Evolutionary conservation across 1,139 yeast genomes (phyloP).

Genomic region (Eremothecium gossypii): DNA sequence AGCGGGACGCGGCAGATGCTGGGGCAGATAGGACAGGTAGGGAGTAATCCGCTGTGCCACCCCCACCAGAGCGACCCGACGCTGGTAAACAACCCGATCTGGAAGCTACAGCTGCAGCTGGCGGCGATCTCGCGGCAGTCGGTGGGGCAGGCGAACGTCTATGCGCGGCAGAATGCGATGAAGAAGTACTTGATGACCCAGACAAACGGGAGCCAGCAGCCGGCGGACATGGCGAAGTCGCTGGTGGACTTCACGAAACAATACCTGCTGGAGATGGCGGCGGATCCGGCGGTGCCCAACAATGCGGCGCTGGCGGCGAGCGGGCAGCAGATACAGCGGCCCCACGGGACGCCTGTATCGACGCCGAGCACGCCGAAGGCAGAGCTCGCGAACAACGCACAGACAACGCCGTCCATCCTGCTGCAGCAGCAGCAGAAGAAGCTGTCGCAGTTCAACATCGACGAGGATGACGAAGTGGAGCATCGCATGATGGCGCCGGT

Average conservation of each 20-base stretch:
- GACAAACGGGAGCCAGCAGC: constrained; percentile 33
- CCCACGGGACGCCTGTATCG: constrained; percentile 12
- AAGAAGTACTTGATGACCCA: constrained; percentile 35
- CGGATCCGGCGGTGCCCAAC: constrained; percentile 14
- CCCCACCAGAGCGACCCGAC: constrained; percentile 39
- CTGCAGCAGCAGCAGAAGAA: constrained; percentile 58
- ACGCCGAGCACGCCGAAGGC: constrained; percentile 28
- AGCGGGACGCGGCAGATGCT: constrained; percentile 10
- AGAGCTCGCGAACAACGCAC: constrained; percentile 19
- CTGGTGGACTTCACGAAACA: constrained; percentile 30
- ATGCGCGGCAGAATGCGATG: constrained; percentile 88
- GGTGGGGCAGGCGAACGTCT: constrained; percentile 61
- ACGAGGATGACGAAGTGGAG: constrained; percentile 54
- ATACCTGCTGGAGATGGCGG: constrained; percentile 27
- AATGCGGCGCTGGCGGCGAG: neutral
- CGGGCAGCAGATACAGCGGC: constrained; percentile 6
- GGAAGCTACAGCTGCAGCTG: constrained; percentile 85
- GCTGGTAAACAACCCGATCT: constrained; percentile 45
- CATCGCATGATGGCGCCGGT: constrained; percentile 57
- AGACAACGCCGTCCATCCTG: constrained; percentile 30
- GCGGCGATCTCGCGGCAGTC: constrained; percentile 71
- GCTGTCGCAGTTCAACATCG: constrained; percentile 46
- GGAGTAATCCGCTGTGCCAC: constrained; percentile 32
- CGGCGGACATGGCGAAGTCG: constrained; percentile 28
- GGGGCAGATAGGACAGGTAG: constrained; percentile 10